phyloP scores from a whole-genome alignment of 371 early-diverging fungal species.

The Rhizomucor pusillus region DNA sequence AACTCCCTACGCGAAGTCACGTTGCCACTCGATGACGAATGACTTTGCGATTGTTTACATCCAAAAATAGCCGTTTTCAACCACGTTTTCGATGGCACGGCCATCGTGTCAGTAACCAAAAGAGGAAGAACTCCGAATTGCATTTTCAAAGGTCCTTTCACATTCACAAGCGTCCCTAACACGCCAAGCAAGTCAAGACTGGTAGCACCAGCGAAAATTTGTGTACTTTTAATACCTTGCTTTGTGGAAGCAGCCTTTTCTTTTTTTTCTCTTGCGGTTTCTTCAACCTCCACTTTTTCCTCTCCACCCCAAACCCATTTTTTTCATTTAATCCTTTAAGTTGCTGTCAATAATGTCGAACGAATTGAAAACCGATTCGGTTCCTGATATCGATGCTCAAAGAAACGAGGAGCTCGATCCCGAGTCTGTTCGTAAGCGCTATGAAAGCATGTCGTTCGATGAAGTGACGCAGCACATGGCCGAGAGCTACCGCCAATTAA shows the following conservation, averaged over 20 bases:
- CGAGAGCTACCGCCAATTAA: conserved; percentile 40
- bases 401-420: neutral
- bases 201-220: too few relatives aligned
- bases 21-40: too few relatives aligned
- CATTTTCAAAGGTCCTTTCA: neutral
- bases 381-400: neutral
- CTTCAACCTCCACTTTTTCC: neutral
- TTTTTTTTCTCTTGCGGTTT: conserved; percentile 1
- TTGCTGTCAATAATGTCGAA: conserved; percentile 1
- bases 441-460: conserved; percentile 44
- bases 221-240: too few relatives aligned
- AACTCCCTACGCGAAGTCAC: too few relatives aligned
- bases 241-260: too few relatives aligned
- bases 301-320: neutral
- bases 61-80: neutral
- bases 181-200: too few relatives aligned
- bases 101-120: neutral
- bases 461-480: conserved; percentile 39
- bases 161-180: too few relatives aligned
- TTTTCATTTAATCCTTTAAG: neutral
- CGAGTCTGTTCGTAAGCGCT: conserved; percentile 25
- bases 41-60: neutral
- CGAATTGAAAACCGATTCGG: neutral
- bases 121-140: conserved; percentile 1
- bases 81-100: neutral